Percentiles rank a stretch among this genome's conserved stretches.
These are phyloP conservation scores for Jasminum sambac DNA, from an alignment of 257 asterid species.

Conservation along the genomic window DNA sequence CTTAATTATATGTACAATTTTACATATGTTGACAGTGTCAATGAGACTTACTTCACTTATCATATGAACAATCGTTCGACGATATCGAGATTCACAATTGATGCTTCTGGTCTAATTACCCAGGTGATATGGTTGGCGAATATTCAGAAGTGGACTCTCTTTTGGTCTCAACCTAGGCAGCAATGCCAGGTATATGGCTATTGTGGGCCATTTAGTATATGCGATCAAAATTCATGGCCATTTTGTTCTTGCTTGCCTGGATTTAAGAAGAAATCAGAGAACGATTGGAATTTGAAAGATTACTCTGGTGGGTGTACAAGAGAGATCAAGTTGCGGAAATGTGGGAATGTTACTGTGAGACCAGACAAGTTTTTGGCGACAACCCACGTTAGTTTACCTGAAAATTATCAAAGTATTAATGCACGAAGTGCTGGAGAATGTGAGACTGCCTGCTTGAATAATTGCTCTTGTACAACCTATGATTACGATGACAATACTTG, in stretches of 20 bases:
- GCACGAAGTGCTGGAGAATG: slow-evolving; percentile 34
- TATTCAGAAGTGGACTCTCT: background rate
- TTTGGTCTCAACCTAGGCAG: background rate
- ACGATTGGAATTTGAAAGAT: background rate
- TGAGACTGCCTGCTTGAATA: slow-evolving; percentile 36
- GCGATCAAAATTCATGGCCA: background rate
- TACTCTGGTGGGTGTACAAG: slow-evolving; percentile 34
- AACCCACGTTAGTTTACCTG: slow-evolving; percentile 28
- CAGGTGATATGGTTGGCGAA: background rate
- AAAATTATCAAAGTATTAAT: background rate
- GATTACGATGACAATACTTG: slow-evolving; percentile 33
- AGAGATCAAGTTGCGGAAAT: slow-evolving; percentile 36
- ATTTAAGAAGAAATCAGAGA: background rate
- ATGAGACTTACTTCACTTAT: slow-evolving; percentile 15
- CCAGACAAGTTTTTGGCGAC: slow-evolving; percentile 30
- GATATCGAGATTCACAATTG: background rate
- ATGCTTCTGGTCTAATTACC: background rate
- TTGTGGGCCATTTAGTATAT: slow-evolving; percentile 18
- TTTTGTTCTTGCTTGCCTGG: slow-evolving; percentile 14
- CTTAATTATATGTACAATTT: background rate
- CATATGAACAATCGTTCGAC: background rate
- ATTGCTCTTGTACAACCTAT: slow-evolving; percentile 52
- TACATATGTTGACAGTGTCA: background rate
- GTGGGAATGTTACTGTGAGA: slow-evolving; percentile 30
- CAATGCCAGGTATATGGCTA: slow-evolving; percentile 9